Conservation (phyloP, 208 protist genomes). For the Endotrypanum monterogeii region DNA sequence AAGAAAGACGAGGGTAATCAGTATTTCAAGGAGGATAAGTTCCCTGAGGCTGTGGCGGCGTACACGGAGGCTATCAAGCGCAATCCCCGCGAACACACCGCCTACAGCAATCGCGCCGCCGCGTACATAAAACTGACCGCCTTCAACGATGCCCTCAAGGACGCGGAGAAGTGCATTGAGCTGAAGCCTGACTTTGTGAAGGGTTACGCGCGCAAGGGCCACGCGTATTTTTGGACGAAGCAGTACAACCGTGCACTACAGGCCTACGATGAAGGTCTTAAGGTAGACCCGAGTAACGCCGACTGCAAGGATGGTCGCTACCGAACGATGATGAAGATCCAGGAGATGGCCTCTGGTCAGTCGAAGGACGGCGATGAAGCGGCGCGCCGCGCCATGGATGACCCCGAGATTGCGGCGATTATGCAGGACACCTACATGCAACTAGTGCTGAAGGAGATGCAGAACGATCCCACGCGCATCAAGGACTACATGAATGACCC, state of each 20-base stretch:
- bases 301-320: constrained; percentile 90
- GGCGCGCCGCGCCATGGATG: constrained; percentile 88
- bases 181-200: constrained; percentile 96
- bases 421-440: constrained; percentile 94
- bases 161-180: constrained; percentile 95
- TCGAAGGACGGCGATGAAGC: constrained; percentile 87
- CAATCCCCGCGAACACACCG: constrained; percentile 93
- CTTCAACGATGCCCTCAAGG: constrained; percentile 93
- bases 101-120: constrained; percentile 96
- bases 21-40: constrained; percentile 96
- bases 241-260: constrained; percentile 96
- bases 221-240: constrained; percentile 94
- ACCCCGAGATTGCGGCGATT: constrained; percentile 95
- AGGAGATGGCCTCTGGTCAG: constrained; percentile 88
- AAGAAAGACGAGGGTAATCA: constrained; percentile 96
- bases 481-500: constrained; percentile 95
- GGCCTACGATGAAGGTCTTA: constrained; percentile 94
- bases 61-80: constrained; percentile 95
- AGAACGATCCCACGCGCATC: constrained; percentile 85
- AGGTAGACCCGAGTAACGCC: constrained; percentile 90
- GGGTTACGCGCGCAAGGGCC: constrained; percentile 88
- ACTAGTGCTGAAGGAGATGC: constrained; percentile 90
- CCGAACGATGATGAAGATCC: constrained; percentile 92
- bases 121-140: constrained; percentile 97
- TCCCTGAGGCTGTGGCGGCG: constrained; percentile 92